phyloP scores from a whole-genome alignment of 2,329 filamentous ascomycete genomes.

The Rhinocladiella similis region DNA sequence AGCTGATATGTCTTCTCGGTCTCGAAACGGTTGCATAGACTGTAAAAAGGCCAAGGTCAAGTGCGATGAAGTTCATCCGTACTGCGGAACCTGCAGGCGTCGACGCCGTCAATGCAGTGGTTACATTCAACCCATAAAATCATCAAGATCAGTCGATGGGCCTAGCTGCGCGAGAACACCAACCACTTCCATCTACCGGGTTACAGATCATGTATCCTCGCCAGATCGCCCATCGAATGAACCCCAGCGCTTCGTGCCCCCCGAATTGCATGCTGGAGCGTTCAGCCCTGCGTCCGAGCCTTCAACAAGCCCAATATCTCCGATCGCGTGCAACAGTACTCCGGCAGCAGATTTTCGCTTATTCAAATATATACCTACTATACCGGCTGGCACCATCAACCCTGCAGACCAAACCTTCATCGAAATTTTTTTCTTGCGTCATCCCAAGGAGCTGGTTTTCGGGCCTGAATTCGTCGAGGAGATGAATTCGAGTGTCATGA shows the following conservation, averaged over 20 bases:
- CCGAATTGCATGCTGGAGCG: no score
- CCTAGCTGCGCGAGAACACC: not conserved
- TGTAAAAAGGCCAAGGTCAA: conserved; percentile 8
- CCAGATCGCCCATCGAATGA: not conserved
- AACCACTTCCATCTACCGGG: not conserved
- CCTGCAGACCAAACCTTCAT: conserved; percentile 32
- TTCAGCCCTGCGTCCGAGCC: not conserved
- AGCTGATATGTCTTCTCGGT: not conserved
- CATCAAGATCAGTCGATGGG: not conserved
- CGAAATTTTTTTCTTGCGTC: conserved; percentile 35
- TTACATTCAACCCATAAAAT: not conserved
- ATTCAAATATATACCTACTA: conserved; percentile 5
- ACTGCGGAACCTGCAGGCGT: not conserved
- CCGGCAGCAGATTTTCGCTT: not conserved
- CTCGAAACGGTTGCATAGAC: conserved; percentile 3
- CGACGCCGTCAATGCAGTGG: not conserved
- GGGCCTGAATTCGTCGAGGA: conserved; percentile 34
- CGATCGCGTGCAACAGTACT: not conserved
- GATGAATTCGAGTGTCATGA: conserved; percentile 35
- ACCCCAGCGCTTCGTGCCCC: no score
- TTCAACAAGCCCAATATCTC: not conserved
- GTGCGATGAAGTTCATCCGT: not conserved
- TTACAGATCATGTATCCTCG: not conserved
- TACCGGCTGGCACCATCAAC: conserved; percentile 32
- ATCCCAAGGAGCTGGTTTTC: conserved; percentile 35